Evolutionary conservation across 1,284 basidiomycete species (phyloP).

Genomic region (Neonothopanus nambi): DNA sequence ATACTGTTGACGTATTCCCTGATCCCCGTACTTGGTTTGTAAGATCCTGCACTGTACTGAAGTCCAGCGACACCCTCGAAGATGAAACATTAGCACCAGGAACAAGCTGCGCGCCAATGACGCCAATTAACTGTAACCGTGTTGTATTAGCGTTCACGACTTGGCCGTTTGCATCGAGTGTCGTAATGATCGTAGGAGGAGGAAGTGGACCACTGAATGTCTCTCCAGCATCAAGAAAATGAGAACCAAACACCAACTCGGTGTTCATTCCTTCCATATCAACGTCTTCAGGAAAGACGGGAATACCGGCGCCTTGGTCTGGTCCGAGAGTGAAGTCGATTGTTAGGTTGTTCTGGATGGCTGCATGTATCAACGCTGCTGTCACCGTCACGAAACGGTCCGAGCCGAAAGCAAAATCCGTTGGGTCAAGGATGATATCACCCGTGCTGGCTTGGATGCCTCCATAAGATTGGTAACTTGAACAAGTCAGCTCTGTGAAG

Average conservation of each 20-base stretch:
- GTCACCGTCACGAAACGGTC: constrained; percentile 18
- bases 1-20: constrained; percentile 5
- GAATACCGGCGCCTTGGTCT: constrained; percentile 19
- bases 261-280: constrained; percentile 21
- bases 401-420: constrained; percentile 20
- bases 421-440: constrained; percentile 19
- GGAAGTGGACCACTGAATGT: constrained; percentile 15
- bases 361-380: constrained; percentile 14
- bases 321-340: constrained; percentile 20
- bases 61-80: constrained; percentile 17
- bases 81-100: constrained; percentile 12
- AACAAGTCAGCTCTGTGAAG: background rate
- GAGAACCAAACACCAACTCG: constrained; percentile 18
- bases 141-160: constrained; percentile 18
- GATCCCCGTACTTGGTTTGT: constrained; percentile 16
- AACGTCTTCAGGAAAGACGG: constrained; percentile 19
- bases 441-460: constrained; percentile 2
- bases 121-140: constrained; percentile 14
- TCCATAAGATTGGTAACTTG: constrained; percentile 14
- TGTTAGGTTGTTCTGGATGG: constrained; percentile 16
- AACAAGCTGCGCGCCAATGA: constrained; percentile 17
- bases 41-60: constrained; percentile 18
- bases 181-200: constrained; percentile 14
- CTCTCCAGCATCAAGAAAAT: constrained; percentile 15
- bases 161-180: constrained; percentile 7